These are phyloP conservation scores for Tulasnella sp. DNA, from an alignment of 768 basidiomycete genomes.

Conservation along the genomic window DNA sequence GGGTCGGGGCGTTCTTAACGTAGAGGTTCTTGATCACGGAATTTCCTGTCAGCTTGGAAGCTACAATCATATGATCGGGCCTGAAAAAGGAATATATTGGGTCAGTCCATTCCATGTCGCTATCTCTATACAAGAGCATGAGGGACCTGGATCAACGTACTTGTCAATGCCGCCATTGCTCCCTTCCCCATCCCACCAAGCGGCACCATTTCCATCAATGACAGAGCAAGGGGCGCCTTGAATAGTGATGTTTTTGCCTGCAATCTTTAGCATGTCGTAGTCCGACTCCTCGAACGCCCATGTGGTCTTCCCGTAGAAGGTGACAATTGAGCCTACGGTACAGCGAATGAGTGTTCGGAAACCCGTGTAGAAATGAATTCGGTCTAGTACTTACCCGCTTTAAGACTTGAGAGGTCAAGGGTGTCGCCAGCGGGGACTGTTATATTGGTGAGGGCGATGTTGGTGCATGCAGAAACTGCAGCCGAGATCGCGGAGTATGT, in stretches of 20 bases:
- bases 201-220: slow-evolving; percentile 18
- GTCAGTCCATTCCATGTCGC: no score
- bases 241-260: slow-evolving; percentile 17
- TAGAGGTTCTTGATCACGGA: slow-evolving; percentile 20
- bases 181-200: slow-evolving; percentile 20
- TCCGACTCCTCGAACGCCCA: slow-evolving; percentile 17
- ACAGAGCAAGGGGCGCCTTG: slow-evolving; percentile 19
- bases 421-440: slow-evolving; percentile 16
- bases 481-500: slow-evolving; percentile 14
- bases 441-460: slow-evolving; percentile 14
- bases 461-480: slow-evolving; percentile 9
- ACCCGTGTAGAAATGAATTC: no score
- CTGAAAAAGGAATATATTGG: not conserved
- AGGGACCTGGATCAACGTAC: no score
- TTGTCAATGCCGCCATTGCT: slow-evolving; percentile 17
- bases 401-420: slow-evolving; percentile 16
- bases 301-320: not conserved
- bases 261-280: slow-evolving; percentile 18
- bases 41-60: slow-evolving; percentile 16
- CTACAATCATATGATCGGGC: slow-evolving; percentile 19
- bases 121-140: no score
- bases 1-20: slow-evolving; percentile 12
- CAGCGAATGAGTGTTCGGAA: no score
- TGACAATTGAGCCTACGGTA: not conserved
- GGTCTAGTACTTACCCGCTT: slow-evolving; percentile 6